Evolutionary conservation across 139 green algal genomes (phyloP).

Genomic region (Tetradesmus obliquus): DNA sequence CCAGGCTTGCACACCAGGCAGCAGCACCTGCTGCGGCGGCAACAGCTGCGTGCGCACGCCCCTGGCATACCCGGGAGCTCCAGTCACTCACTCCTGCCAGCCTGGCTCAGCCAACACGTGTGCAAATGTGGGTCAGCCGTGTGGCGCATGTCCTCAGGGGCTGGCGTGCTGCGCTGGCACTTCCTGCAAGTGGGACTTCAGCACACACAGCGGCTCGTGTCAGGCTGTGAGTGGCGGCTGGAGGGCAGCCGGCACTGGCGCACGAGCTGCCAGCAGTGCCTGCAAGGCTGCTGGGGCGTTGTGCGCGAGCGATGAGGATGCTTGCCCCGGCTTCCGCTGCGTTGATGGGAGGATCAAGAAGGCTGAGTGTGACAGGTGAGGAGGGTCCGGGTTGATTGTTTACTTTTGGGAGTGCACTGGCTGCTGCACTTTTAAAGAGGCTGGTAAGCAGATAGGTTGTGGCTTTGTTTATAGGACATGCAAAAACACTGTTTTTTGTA

Average conservation of each 20-base stretch:
- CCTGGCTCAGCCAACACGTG: background rate
- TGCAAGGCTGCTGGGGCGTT: background rate
- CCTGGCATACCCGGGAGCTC: background rate
- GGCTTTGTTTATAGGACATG: too few species aligned
- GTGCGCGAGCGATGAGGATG: background rate
- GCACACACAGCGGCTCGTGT: background rate
- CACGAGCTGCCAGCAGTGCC: background rate
- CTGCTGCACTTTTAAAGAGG: too few species aligned
- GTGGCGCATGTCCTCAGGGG: background rate
- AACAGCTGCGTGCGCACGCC: background rate
- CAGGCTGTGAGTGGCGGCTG: background rate
- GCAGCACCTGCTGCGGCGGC: background rate
- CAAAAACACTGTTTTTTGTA: too few species aligned
- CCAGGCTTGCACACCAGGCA: background rate
- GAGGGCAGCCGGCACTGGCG: background rate
- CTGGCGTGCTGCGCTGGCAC: background rate
- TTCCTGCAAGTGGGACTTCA: background rate
- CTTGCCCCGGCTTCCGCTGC: background rate
- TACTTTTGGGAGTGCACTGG: too few species aligned
- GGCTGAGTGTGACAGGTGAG: background rate
- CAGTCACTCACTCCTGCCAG: background rate
- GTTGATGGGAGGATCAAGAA: background rate
- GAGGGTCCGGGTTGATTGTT: too few species aligned
- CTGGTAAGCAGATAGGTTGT: too few species aligned
- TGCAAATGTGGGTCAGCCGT: background rate